Base-by-base conservation (phyloP, 495 filamentous ascomycete species). In the Bathelium albidoporum region DNA sequence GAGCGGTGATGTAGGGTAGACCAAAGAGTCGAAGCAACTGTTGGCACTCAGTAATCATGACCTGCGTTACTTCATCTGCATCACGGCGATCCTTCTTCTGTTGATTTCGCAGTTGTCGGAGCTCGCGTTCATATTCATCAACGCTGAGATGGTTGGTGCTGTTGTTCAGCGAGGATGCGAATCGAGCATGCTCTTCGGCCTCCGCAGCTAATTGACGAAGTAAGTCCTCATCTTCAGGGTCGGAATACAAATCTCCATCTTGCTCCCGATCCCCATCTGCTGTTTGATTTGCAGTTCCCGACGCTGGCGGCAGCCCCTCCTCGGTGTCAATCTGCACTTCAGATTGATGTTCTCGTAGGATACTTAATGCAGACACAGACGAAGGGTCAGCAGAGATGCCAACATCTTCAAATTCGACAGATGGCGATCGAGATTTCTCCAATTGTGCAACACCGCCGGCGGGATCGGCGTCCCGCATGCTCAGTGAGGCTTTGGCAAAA, bases 21-120 rank as follows among this genome's bases (percentile, higher is more conserved):
- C 94, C 94, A 73, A 98, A 98, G 43, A 95, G 85, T 20, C 80
- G 80, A 55, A 98, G 84, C 0, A 98, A 80, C 65, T 94, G 87
- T 74, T 98, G 94, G 69, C 92, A 96, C 74, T 98, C 94, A 1
- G 85, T 85, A 45, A 97, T 84, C 94, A 98, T 98, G 66, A 91
- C 84, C 32, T 91, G 87, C 0, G 91, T 90, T 18, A 98, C 92
- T 72, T 97, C 94, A 63, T 98, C 94, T 1, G 94, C 91, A 73
- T 98, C 94, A 68, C 94, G 83, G 34, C 90, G 86, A 73, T 97
- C 92, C 71, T 96, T 96, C 74, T 91, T 93, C 70, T 97, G 94
- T 71, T 97, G 92, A n/a, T 73, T 83, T 31, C 93, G 90, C 2
- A 98, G 81, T 31, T 90, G 84, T 67, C 87, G 89, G 11, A 97